Conservation (phyloP, 2,329 filamentous ascomycete genomes). For the Alternaria arborescens region DNA sequence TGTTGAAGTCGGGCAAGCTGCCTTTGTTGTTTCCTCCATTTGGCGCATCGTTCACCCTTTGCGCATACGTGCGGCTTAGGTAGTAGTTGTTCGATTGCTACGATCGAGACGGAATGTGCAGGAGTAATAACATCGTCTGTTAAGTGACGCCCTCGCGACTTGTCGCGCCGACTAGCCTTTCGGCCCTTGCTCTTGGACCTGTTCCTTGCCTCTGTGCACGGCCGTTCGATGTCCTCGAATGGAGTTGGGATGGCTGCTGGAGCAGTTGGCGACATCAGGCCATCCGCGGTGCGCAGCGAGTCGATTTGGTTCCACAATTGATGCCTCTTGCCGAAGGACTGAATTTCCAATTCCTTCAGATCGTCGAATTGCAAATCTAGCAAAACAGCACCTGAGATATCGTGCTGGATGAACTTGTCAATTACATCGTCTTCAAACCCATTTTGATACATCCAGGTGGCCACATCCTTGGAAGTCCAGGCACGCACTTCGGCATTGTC, state of each 20-base stretch:
- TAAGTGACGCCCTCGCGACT: slow-evolving; percentile 44
- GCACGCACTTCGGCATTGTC: slow-evolving; percentile 67
- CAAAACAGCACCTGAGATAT: slow-evolving; percentile 87
- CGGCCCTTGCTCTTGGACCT: slow-evolving; percentile 50
- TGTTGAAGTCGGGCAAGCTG: slow-evolving; percentile 77
- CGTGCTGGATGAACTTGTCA: slow-evolving; percentile 87
- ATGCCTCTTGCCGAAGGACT: slow-evolving; percentile 81
- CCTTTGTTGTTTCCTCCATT: slow-evolving; percentile 81
- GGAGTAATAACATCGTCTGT: slow-evolving; percentile 75
- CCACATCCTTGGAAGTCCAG: slow-evolving; percentile 80
- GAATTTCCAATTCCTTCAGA: slow-evolving; percentile 80
- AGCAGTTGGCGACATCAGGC: slow-evolving; percentile 49
- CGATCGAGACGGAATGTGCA: slow-evolving; percentile 86
- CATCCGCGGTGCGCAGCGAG: slow-evolving; percentile 64
- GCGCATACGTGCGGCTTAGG: slow-evolving; percentile 85
- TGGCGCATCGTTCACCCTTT: slow-evolving; percentile 86
- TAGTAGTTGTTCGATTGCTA: slow-evolving; percentile 88
- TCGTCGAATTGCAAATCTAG: slow-evolving; percentile 93
- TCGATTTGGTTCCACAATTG: slow-evolving; percentile 83
- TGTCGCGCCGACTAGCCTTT: slow-evolving; percentile 41
- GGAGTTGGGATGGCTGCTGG: slow-evolving; percentile 59
- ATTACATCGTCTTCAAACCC: slow-evolving; percentile 80
- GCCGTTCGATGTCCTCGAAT: slow-evolving; percentile 58
- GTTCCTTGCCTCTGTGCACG: slow-evolving; percentile 50
- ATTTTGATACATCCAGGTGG: slow-evolving; percentile 84